Evolutionary conservation across 2,329 filamentous ascomycete species (phyloP).

Genomic region (Pseudocercospora pini-densiflorae): DNA sequence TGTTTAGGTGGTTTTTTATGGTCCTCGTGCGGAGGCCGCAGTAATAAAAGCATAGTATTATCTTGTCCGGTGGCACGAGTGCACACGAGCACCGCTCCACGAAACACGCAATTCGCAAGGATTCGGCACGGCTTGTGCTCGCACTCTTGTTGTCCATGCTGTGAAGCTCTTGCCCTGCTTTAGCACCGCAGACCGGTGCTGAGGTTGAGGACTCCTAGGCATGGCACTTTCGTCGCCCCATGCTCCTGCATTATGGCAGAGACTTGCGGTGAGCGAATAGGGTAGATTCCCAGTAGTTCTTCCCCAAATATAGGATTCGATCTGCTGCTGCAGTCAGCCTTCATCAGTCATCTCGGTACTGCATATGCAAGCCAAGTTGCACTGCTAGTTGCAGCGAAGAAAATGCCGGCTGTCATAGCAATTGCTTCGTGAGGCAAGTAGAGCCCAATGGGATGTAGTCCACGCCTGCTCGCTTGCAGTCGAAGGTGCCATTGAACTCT

Average conservation of each 20-base stretch:
- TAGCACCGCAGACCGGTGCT: background rate
- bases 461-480: background rate
- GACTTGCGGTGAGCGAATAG: conserved; percentile 2
- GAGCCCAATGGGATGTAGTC: conserved; percentile 2
- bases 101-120: background rate
- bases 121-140: background rate
- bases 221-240: background rate
- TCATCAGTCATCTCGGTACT: background rate
- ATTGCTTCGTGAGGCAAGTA: background rate
- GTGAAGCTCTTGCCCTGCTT: background rate
- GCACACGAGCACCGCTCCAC: background rate
- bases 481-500: conserved; percentile 4
- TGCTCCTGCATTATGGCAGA: background rate
- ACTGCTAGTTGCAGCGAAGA: background rate
- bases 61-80: background rate
- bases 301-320: background rate
- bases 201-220: background rate
- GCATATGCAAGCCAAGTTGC: background rate
- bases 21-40: background rate
- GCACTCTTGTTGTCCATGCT: background rate
- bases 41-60: background rate
- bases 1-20: background rate
- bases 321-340: conserved; percentile 1
- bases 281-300: background rate
- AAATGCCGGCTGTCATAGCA: background rate